Conservation (phyloP, 306 rosid species). For the Medicago ruthenica region DNA sequence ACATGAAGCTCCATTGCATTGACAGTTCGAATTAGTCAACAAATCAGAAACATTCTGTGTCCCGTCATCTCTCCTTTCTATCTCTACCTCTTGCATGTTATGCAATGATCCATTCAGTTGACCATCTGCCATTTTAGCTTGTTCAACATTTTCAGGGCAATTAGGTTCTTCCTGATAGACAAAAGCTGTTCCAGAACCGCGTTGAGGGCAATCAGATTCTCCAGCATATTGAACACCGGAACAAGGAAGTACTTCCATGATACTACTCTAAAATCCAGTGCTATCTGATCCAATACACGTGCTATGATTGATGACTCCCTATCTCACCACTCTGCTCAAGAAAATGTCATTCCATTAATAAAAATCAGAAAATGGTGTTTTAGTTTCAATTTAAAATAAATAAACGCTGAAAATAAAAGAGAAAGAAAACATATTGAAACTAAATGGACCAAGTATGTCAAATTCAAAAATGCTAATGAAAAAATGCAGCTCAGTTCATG, state of each 20-base stretch:
- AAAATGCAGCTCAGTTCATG: background rate
- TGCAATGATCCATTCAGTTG: conserved; percentile 46
- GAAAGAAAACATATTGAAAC: background rate
- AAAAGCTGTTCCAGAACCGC: conserved; percentile 57
- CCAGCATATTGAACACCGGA: conserved; percentile 71
- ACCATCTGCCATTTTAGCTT: conserved; percentile 49
- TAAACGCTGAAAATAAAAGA: conserved; percentile 10
- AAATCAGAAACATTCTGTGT: conserved; percentile 45
- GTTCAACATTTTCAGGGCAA: conserved; percentile 55
- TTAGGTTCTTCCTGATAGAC: conserved; percentile 55
- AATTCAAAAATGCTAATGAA: background rate
- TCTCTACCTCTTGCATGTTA: conserved; percentile 51
- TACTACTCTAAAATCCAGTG: conserved; percentile 41
- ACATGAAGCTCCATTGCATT: conserved; percentile 60
- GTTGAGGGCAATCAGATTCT: conserved; percentile 71
- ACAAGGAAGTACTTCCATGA: conserved; percentile 91
- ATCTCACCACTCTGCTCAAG: conserved; percentile 52
- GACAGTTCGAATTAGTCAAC: conserved; percentile 55
- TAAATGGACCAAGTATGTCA: conserved; percentile 19
- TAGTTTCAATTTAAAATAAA: conserved; percentile 11
- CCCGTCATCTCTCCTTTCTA: conserved; percentile 54
- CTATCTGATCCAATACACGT: conserved; percentile 46
- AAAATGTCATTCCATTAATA: conserved; percentile 39
- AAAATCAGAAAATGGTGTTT: conserved; percentile 28
- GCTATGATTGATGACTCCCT: conserved; percentile 41